These are phyloP conservation scores for Nemania diffusa DNA, from an alignment of 2,329 filamentous ascomycete species.

Conservation along the genomic window DNA sequence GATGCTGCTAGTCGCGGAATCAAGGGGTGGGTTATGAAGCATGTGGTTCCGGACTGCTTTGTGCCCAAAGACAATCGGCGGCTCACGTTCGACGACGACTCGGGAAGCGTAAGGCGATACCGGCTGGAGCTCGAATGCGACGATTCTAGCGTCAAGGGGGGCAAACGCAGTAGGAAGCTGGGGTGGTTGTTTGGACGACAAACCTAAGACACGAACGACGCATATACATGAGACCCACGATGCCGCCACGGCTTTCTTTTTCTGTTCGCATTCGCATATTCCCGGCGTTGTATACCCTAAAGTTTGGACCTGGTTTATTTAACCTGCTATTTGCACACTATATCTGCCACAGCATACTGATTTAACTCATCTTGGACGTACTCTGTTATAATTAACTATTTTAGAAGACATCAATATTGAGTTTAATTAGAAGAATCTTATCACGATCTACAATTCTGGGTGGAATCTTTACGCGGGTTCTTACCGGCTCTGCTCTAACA, in stretches of 20 bases:
- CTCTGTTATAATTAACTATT: constrained; percentile 16
- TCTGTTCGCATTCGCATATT: constrained; percentile 42
- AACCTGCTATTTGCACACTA: neutral
- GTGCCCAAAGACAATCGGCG: constrained; percentile 60
- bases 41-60: constrained; percentile 70
- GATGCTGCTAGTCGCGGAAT: constrained; percentile 70
- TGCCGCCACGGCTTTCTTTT: constrained; percentile 17
- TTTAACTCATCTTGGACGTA: constrained; percentile 8
- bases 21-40: constrained; percentile 67
- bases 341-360: constrained; percentile 6
- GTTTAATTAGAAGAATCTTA: constrained; percentile 13
- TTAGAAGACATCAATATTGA: constrained; percentile 20
- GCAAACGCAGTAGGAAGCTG: constrained; percentile 41
- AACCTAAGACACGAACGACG: constrained; percentile 23
- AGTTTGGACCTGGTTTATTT: constrained; percentile 37
- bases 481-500: too few species aligned
- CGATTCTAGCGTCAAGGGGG: constrained; percentile 45
- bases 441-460: neutral
- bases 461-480: neutral
- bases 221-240: constrained; percentile 33
- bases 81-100: constrained; percentile 69
- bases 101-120: constrained; percentile 71
- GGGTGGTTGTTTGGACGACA: constrained; percentile 47
- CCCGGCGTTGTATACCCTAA: constrained; percentile 48
- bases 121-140: constrained; percentile 66